A percentile compares a stretch with the other conserved stretches of the same genome.
Evolutionary conservation across 1,284 basidiomycete genomes (phyloP).

Genomic region (Cystobasidium sp.): DNA sequence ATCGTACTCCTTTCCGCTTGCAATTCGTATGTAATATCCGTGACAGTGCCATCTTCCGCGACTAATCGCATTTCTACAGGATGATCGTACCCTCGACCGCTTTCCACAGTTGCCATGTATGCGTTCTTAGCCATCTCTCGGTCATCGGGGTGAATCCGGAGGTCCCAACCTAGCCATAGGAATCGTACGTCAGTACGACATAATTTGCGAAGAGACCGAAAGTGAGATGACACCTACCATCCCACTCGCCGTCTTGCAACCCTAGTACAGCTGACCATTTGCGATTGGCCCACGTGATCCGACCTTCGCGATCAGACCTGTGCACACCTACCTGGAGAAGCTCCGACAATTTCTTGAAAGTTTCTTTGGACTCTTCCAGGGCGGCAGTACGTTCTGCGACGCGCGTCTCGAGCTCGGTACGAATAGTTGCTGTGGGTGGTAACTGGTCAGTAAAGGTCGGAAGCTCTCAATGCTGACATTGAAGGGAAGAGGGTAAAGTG

Average conservation of each 20-base stretch:
- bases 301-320: slow-evolving; percentile 45
- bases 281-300: slow-evolving; percentile 44
- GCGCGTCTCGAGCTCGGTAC: slow-evolving; percentile 50
- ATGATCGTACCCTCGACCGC: slow-evolving; percentile 43
- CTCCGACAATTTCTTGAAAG: slow-evolving; percentile 50
- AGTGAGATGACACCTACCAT: slow-evolving; percentile 4
- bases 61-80: slow-evolving; percentile 43
- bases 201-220: no score
- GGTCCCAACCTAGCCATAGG: slow-evolving; percentile 6
- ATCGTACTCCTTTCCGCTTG: slow-evolving; percentile 27
- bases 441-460: not conserved
- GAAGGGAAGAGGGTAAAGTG: not conserved
- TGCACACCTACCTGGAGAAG: slow-evolving; percentile 53
- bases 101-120: slow-evolving; percentile 43
- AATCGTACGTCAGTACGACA: not conserved
- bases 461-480: no score
- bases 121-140: slow-evolving; percentile 12
- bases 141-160: slow-evolving; percentile 31
- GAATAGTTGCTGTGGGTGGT: slow-evolving; percentile 46
- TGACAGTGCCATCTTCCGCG: slow-evolving; percentile 8
- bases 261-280: slow-evolving; percentile 36
- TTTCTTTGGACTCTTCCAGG: slow-evolving; percentile 51
- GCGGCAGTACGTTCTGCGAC: slow-evolving; percentile 52
- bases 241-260: slow-evolving; percentile 28
- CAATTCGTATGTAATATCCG: slow-evolving; percentile 42